A percentile compares a stretch with the other conserved stretches of the same genome.
phyloP scores from a whole-genome alignment of 2,329 filamentous ascomycete species.

The Phyllosticta paracitricarpa region DNA sequence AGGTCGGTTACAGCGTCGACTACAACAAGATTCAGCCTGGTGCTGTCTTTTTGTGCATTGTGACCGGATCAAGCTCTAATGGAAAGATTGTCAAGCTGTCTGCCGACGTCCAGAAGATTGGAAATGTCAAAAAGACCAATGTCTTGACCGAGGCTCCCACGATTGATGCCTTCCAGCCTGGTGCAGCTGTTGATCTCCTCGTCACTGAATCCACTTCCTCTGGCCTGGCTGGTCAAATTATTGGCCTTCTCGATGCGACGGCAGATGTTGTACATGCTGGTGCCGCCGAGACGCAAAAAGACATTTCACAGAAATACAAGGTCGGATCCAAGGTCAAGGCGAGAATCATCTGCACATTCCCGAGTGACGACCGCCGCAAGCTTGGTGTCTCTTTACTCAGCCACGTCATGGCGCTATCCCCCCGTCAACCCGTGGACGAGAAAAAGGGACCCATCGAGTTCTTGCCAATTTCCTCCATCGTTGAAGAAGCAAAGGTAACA shows the following conservation, averaged over 20 bases:
- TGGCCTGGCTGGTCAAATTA: slow-evolving; percentile 80
- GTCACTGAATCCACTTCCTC: slow-evolving; percentile 63
- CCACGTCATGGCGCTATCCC: slow-evolving; percentile 62
- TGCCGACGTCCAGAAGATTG: slow-evolving; percentile 59
- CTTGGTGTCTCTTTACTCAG: slow-evolving; percentile 80
- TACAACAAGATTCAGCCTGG: slow-evolving; percentile 68
- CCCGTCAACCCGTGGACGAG: slow-evolving; percentile 25
- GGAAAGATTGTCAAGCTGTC: slow-evolving; percentile 83
- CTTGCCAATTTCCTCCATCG: slow-evolving; percentile 61
- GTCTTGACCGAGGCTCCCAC: slow-evolving; percentile 68
- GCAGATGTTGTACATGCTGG: slow-evolving; percentile 87
- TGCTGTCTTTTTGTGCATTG: slow-evolving; percentile 72
- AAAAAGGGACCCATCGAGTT: slow-evolving; percentile 44
- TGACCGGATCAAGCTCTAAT: slow-evolving; percentile 63
- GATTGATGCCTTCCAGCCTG: slow-evolving; percentile 82
- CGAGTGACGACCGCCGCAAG: slow-evolving; percentile 67
- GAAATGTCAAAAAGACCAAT: slow-evolving; percentile 54
- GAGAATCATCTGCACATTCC: slow-evolving; percentile 80
- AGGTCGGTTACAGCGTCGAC: slow-evolving; percentile 58
- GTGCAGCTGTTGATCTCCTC: slow-evolving; percentile 78
- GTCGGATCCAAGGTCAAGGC: slow-evolving; percentile 75
- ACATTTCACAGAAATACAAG: slow-evolving; percentile 70
- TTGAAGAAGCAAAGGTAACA: slow-evolving; percentile 69
- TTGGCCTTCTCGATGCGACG: slow-evolving; percentile 84
- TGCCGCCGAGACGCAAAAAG: slow-evolving; percentile 55